These are phyloP conservation scores for Pyricularia pennisetigena DNA, from an alignment of 2,329 filamentous ascomycete species.

Conservation along the genomic window DNA sequence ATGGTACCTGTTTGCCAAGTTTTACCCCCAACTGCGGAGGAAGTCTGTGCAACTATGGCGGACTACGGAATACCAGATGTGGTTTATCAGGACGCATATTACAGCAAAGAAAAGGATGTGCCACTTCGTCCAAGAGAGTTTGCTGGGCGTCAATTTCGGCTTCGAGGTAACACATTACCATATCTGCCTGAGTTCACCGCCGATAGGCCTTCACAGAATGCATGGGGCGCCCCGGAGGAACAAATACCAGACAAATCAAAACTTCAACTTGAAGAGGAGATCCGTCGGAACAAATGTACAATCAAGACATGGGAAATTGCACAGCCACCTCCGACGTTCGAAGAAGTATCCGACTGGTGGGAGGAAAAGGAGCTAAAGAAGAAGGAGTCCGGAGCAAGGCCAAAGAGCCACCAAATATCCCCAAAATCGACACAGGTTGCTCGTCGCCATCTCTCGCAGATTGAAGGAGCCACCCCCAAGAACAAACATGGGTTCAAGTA, in stretches of 20 bases:
- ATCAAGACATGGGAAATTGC: constrained; percentile 70
- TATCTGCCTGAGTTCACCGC: constrained; percentile 74
- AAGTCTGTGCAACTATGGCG: constrained; percentile 46
- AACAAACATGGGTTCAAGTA: constrained; percentile 79
- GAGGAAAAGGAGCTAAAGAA: constrained; percentile 21
- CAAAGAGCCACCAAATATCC: constrained; percentile 6
- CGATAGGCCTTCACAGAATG: constrained; percentile 44
- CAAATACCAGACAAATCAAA: constrained; percentile 36
- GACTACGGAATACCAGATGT: constrained; percentile 51
- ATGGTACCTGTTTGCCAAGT: background rate
- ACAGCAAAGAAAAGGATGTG: constrained; percentile 75
- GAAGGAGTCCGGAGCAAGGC: constrained; percentile 7
- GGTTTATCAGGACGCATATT: constrained; percentile 79
- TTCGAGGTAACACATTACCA: constrained; percentile 65
- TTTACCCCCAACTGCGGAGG: constrained; percentile 23
- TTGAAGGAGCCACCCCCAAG: constrained; percentile 78
- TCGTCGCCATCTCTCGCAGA: constrained; percentile 57
- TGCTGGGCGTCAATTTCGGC: constrained; percentile 73
- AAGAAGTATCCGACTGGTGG: constrained; percentile 64
- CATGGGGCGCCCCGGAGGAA: constrained; percentile 40
- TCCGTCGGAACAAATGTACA: constrained; percentile 46
- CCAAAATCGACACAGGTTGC: constrained; percentile 8
- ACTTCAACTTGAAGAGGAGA: constrained; percentile 39
- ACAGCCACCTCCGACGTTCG: constrained; percentile 55
- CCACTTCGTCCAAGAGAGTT: constrained; percentile 71